Conservation (phyloP, 108 stramenopile species). For the Stephanodiscus minutulus region DNA sequence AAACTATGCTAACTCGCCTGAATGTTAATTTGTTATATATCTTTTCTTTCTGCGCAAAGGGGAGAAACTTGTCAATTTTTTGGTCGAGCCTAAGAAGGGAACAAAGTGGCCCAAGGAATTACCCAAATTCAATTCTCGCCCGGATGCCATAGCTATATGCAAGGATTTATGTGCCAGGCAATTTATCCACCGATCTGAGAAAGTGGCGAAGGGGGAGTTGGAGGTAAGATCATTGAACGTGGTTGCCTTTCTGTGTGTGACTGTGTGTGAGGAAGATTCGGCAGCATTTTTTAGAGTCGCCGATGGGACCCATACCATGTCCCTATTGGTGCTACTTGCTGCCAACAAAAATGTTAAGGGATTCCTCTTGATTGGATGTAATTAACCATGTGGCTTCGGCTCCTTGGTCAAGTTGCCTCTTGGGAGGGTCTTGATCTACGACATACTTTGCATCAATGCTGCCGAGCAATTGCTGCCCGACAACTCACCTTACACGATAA, state of each 20-base stretch:
- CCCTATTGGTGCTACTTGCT: conserved; percentile 54
- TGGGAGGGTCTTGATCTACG: conserved; percentile 54
- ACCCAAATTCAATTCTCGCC: conserved; percentile 80
- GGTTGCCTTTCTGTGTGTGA: neutral
- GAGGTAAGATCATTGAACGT: conserved; percentile 52
- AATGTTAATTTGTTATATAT: neutral
- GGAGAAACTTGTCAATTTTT: conserved; percentile 92
- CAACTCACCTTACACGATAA: conserved; percentile 6
- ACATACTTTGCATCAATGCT: conserved; percentile 31
- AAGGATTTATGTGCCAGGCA: conserved; percentile 82
- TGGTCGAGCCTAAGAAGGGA: conserved; percentile 91
- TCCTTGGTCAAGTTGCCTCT: conserved; percentile 32
- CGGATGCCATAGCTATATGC: conserved; percentile 84
- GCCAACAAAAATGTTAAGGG: conserved; percentile 53
- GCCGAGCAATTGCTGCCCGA: neutral
- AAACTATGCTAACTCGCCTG: neutral
- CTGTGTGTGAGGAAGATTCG: conserved; percentile 11
- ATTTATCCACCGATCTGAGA: conserved; percentile 93
- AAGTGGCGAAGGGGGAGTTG: conserved; percentile 90
- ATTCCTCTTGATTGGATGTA: conserved; percentile 47
- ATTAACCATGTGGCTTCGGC: conserved; percentile 32
- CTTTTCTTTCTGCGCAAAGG: conserved; percentile 49
- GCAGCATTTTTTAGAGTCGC: conserved; percentile 61
- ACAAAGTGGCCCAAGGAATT: conserved; percentile 88
- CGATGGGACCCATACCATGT: conserved; percentile 40